Conservation (phyloP, 192 early-diverging fungal species). For the Mortierella antarctica region DNA sequence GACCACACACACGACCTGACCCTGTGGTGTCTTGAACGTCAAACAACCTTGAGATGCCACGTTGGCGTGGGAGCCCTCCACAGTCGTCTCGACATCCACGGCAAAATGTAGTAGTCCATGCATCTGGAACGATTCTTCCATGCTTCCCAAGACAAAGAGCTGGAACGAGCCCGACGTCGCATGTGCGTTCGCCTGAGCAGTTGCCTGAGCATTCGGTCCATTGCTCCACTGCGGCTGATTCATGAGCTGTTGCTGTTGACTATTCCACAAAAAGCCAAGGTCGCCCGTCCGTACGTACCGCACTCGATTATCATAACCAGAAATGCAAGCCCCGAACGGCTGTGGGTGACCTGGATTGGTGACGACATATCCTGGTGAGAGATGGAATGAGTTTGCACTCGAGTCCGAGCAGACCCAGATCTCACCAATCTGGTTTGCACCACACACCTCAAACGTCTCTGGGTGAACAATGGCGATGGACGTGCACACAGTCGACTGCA, state of each 20-base stretch:
- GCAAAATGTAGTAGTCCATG: conserved; percentile 78
- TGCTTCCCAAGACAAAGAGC: conserved; percentile 81
- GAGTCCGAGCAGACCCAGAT: conserved; percentile 84
- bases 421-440: conserved; percentile 79
- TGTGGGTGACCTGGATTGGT: conserved; percentile 23
- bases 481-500: conserved; percentile 54
- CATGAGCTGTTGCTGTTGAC: conserved; percentile 51
- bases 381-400: conserved; percentile 57
- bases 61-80: conserved; percentile 65
- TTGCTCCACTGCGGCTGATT: background rate
- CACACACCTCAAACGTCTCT: conserved; percentile 70
- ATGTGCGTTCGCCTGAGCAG: conserved; percentile 32
- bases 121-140: conserved; percentile 74
- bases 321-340: conserved; percentile 61
- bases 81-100: conserved; percentile 79
- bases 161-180: conserved; percentile 52
- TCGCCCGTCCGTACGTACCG: conserved; percentile 85
- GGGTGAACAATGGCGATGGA: conserved; percentile 91
- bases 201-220: no score
- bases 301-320: conserved; percentile 65
- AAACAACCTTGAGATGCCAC: conserved; percentile 44
- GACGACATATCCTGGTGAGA: conserved; percentile 13
- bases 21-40: conserved; percentile 24
- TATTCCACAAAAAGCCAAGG: conserved; percentile 83
- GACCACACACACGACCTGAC: conserved; percentile 26